Evolutionary conservation across 306 rosid species (phyloP), one percentile per base, ranked within the genome.

Genomic region (Prunus armeniaca): DNA sequence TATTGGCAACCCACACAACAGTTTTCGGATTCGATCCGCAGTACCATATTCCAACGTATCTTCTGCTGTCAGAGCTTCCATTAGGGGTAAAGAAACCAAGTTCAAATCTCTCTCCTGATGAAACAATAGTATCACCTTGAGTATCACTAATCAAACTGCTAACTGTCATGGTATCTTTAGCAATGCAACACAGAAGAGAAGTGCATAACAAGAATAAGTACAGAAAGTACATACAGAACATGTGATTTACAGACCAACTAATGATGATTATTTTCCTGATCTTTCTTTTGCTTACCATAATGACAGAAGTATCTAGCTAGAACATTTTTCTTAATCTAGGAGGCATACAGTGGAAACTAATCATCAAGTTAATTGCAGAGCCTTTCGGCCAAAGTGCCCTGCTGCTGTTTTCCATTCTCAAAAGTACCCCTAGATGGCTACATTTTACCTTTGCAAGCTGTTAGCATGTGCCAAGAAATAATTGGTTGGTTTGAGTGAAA

Each of bases 1-100:
- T 72, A 69, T 89, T 91, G 66, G 97, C 94, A 79, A 91, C 90
- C 94, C 94, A 91, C 28, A 91, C 92, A 82, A 91, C 80, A 30
- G 83, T 83, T 30, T 34, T 77, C 63, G 93, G 96, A 56, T 72
- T 83, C 10, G 89, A 84, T 43, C 75, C 64, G 78, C 88, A 72
- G 74, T 84, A 92, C 93, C 96, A 92, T 79, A 92, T 92, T 63
- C 97, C 97, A 20, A 90, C 82, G 12, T 90, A 90, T 84, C 93
- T 88, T 84, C 83, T 83, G 6, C 75, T 20, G n/a, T 82, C 78
- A 58, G 75, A 71, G 84, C 91, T 89, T 81, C 90, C 91, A 84
- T 87, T 78, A 11, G 89, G 93, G 55, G 86, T 84, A 64, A 92
- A 92, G 73, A 92, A 92, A 45, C 93, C 96, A 1, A 92, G 82